Evolutionary conservation across 2,329 filamentous ascomycete species (phyloP), one percentile per base, ranked within the genome.

Genomic region (Pleurostoma richardsiae): DNA sequence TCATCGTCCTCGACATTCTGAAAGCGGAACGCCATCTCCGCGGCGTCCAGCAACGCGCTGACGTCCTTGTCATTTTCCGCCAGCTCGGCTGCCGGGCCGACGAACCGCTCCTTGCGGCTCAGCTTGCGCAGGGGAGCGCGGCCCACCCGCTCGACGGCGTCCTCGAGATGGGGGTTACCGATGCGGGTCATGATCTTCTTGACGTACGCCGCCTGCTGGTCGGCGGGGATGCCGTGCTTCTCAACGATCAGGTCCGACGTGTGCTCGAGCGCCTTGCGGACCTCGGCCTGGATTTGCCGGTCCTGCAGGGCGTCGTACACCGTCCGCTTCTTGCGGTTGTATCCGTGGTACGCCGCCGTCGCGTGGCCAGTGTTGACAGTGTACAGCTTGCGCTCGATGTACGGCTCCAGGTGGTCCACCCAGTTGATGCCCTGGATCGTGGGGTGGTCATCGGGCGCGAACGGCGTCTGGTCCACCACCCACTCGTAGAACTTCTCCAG

Each of bases 401-500:
- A 99, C 48, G 94, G 94, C 63, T 85, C 80, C 30, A 99, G 82
- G 71, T 97, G 79, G 54, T 90, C 83, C 49, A 97, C 94, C 83
- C 89, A 96, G 73, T 95, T 88, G 65, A 97, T 85, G 50, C 91
- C 92, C 55, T 94, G 70, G 61, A 99, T 92, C 19, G 80, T 70
- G 5, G 90, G 91, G 56, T 81, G 78, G 45, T 77, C 76, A 52
- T 79, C 72, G 53, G 85, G 80, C 54, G 84, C 77, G 69, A 97
- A 96, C 3, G 92, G 92, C 40, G 82, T 86, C 65, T 82, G 74
- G 64, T 99, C 94, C 44, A 99, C 91, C 38, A 94, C 92, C 94
- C 94, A 99, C 75, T 99, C 94, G 73, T 89, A 96, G 78, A 97
- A 99, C 73, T 94, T 94, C 79, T 99, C 94, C 42, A 99, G 90